Evolutionary conservation across 139 green algal genomes (phyloP), one percentile per base, ranked within the genome.

Genomic region (Yamagishiella unicocca): DNA sequence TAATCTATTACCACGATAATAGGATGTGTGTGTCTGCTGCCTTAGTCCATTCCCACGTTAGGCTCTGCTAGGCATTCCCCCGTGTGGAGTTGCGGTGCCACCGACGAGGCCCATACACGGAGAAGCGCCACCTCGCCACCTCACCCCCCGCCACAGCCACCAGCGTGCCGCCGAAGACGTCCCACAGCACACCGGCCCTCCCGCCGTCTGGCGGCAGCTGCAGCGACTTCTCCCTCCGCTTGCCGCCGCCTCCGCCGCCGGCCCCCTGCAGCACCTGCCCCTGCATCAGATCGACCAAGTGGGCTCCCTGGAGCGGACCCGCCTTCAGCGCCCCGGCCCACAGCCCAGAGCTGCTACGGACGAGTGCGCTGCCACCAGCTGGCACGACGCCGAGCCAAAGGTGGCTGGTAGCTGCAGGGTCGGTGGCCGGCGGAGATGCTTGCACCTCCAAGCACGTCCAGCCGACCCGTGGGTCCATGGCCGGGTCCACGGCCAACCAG

Each of bases 351-450:
- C 33, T 35, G 33, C 55, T 53, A 10, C 33, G 31, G 14, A n/a
- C 33, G 9, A 74, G 7, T 35, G 45, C 74, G n/a, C 74, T 21
- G 31, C 46, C 31, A 8, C 74, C 46, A 5, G 53, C 46, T 5
- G 9, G 24, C 24, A 17, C 80, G 4, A 86, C 43, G 8, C 80
- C 80, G n/a, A 86, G 45, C 80, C 80, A 86, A 14, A 86, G 25
- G 33, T 78, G 80, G 29, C 80, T 43, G 31, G 7, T 9, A 45
- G 4, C 66, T 25, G 24, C 62, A 2, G 12, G 29, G 35, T 12
- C 22, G 61, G 4, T 42, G 64, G 64, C 66, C 31, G 66, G 21
- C 45, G 10, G 64, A 19, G 2, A 27, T 5, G 33, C 33, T 14
- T 74, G 64, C 2, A n/a, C 61, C 62, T 85, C 53, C 42, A 74